phyloP scores from a whole-genome alignment of 2,329 filamentous ascomycete genomes.

The Xylariaceae sp. region DNA sequence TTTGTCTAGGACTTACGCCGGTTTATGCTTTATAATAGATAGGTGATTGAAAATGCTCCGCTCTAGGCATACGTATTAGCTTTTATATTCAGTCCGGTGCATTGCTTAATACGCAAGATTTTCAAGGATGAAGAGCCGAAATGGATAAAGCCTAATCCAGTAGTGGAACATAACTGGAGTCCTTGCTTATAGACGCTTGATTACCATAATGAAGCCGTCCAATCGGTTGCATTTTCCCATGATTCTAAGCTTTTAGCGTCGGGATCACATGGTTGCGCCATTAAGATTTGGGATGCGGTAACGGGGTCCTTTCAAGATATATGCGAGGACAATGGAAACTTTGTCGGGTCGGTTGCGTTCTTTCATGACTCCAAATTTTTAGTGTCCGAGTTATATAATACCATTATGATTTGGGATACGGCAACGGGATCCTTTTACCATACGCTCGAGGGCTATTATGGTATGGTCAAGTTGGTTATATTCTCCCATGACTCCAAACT shows the following conservation, averaged over 20 bases:
- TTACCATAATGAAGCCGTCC: neutral
- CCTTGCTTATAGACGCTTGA: neutral
- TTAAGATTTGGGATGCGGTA: constrained; percentile 3
- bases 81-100: constrained; percentile 24
- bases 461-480: no score
- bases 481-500: no score
- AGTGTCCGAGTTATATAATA: no score
- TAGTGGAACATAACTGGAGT: constrained; percentile 3
- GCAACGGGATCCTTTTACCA: no score
- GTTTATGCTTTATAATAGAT: no score
- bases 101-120: constrained; percentile 13
- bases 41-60: constrained; percentile 20
- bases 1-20: no score
- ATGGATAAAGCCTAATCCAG: constrained; percentile 17
- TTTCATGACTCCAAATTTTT: no score
- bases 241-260: neutral
- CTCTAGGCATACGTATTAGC: constrained; percentile 26
- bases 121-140: constrained; percentile 23
- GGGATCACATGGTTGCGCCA: neutral
- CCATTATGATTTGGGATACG: no score
- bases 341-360: no score
- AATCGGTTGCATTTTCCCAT: neutral
- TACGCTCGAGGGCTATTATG: no score
- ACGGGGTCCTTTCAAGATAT: neutral
- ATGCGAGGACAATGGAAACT: no score